These are phyloP conservation scores for Fragaria iinumae DNA, from an alignment of 306 rosid genomes.

Conservation along the genomic window DNA sequence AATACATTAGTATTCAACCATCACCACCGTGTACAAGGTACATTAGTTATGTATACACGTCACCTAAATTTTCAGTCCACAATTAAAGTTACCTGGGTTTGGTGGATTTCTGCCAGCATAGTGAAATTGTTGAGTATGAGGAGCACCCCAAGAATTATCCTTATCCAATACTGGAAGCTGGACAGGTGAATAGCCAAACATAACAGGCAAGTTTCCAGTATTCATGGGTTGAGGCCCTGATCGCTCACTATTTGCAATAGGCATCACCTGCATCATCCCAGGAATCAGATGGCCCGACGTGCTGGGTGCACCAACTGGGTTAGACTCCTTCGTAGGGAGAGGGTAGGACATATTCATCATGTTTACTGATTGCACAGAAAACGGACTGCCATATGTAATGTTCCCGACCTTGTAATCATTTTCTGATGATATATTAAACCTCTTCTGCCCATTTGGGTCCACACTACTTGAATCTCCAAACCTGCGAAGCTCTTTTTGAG, in stretches of 20 bases:
- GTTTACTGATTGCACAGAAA: conserved; percentile 56
- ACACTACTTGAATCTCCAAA: conserved; percentile 40
- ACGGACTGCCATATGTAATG: conserved; percentile 47
- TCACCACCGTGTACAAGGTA: background rate
- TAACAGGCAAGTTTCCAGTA: conserved; percentile 63
- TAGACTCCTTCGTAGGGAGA: conserved; percentile 50
- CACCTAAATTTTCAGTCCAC: conserved; percentile 20
- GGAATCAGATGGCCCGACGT: conserved; percentile 46
- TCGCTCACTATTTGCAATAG: conserved; percentile 50
- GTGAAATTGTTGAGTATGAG: conserved; percentile 79
- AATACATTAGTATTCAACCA: conserved; percentile 24
- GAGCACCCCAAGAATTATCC: conserved; percentile 73
- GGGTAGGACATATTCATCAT: conserved; percentile 64
- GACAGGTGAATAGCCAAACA: conserved; percentile 75
- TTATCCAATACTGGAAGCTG: conserved; percentile 82
- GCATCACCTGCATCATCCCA: conserved; percentile 69
- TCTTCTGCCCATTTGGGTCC: conserved; percentile 65
- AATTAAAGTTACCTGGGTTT: conserved; percentile 57
- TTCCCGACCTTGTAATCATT: conserved; percentile 64
- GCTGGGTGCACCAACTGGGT: conserved; percentile 42
- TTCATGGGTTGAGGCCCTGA: conserved; percentile 51
- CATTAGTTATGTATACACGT: background rate
- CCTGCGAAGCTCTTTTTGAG: conserved; percentile 54
- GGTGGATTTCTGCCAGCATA: conserved; percentile 59
- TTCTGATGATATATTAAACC: conserved; percentile 53